A percentile compares a stretch with the other conserved stretches of the same genome.
phyloP scores from a whole-genome alignment of 768 basidiomycete genomes.

The Neoboletus brunneissimus region DNA sequence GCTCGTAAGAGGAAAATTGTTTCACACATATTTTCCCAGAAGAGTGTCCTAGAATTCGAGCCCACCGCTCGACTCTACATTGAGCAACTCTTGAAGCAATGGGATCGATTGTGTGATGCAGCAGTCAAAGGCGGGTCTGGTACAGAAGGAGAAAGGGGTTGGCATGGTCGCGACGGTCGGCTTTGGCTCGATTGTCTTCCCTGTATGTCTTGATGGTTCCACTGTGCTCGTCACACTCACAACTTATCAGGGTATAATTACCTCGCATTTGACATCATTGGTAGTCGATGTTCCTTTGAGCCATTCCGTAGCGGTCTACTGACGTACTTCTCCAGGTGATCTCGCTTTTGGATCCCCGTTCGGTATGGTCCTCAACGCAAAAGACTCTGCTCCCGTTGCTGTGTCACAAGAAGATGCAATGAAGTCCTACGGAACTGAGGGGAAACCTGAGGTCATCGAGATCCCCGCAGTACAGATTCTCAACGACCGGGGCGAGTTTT shows the following conservation, averaged over 20 bases:
- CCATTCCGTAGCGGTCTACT: not conserved
- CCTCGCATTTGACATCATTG: constrained; percentile 76
- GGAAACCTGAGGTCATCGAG: constrained; percentile 45
- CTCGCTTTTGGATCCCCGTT: constrained; percentile 87
- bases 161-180: constrained; percentile 58
- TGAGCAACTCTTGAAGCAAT: constrained; percentile 58
- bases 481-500: constrained; percentile 85
- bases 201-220: constrained; percentile 43
- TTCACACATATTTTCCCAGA: constrained; percentile 80
- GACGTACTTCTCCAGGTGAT: constrained; percentile 39
- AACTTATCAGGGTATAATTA: constrained; percentile 50
- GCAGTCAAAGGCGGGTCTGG: constrained; percentile 58
- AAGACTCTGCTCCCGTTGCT: constrained; percentile 71
- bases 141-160: constrained; percentile 52
- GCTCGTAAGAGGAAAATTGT: constrained; percentile 90
- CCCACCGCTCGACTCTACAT: constrained; percentile 69
- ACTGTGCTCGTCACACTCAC: constrained; percentile 1
- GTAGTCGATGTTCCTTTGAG: constrained; percentile 24
- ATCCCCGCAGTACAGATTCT: constrained; percentile 84
- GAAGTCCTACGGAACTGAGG: constrained; percentile 49
- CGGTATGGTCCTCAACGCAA: constrained; percentile 77
- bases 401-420: constrained; percentile 53
- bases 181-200: constrained; percentile 76
- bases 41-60: constrained; percentile 84
- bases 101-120: constrained; percentile 64